Conservation (phyloP, 768 basidiomycete species). For the Suillus tomentosus region DNA sequence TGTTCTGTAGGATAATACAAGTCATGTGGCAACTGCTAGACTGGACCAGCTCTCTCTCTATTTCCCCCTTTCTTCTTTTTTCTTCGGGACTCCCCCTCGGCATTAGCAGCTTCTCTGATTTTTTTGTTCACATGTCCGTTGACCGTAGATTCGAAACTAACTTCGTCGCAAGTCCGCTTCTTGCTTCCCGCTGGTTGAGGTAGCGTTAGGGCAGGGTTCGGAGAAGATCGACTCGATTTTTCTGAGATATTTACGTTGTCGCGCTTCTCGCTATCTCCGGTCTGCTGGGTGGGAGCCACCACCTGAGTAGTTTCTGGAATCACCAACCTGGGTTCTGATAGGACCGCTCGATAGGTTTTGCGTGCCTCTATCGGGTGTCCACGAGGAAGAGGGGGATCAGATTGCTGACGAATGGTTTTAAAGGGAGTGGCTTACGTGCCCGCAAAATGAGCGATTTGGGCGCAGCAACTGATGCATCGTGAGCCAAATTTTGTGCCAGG, state of each 20-base stretch:
- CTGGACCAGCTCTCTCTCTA: constrained; percentile 11
- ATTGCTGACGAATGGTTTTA: background rate
- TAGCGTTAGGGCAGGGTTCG: background rate
- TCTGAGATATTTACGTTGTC: background rate
- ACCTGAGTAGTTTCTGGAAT: constrained; percentile 39
- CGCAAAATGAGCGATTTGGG: constrained; percentile 71
- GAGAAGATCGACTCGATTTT: background rate
- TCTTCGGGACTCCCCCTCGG: constrained; percentile 15
- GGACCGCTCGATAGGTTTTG: constrained; percentile 74
- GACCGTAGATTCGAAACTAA: background rate
- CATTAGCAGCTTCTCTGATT: background rate
- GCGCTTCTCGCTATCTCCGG: background rate
- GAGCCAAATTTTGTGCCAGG: constrained; percentile 67
- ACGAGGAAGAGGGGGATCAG: background rate
- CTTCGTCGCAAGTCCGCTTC: constrained; percentile 28
- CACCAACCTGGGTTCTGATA: constrained; percentile 74
- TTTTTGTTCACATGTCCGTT: background rate
- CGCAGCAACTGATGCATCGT: constrained; percentile 57
- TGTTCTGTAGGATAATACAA: background rate
- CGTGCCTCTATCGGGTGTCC: constrained; percentile 62
- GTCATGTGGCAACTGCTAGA: background rate
- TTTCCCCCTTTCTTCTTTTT: constrained; percentile 27
- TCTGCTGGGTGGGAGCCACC: background rate
- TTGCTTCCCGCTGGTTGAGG: constrained; percentile 6
- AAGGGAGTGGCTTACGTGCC: constrained; percentile 57